Evolutionary conservation across 257 asterid genomes (phyloP), one percentile per base, ranked within the genome.

Genomic region (Marsdenia floribunda): DNA sequence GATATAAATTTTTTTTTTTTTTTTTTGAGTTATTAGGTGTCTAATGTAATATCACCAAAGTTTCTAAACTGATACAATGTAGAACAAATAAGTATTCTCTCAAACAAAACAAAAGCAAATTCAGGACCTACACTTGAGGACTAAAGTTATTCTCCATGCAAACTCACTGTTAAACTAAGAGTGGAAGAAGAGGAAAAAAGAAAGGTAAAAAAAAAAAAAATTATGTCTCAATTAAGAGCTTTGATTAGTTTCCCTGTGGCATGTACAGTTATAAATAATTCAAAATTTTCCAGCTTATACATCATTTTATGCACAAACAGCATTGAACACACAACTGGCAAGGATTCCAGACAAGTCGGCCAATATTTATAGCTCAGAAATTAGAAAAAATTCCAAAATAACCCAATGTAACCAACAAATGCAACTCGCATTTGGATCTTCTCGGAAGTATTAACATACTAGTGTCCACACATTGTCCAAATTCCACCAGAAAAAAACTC

Each of bases 381-480:
- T 13, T 5, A 12, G 37, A n/a, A 68, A 5, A 35, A 35, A 10
- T 21, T 12, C 52, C 14, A 29, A 74, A 38, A 69, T 35, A 77
- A 61, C 9, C 22, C 69, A 68, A 15, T 5, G 21, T 66, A 46
- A 40, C 35, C 61, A 58, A 12, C 52, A 60, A 54, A 49, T 57
- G 18, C 50, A 53, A 16, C 44, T 47, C 72, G 61, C 73, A 73
- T 78, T 78, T 66, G 55, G 67, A 70, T 19, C 65, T 33, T 38
- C 38, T 24, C 15, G 26, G 52, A 57, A 29, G 22, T 42, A 33
- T 9, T 67, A 46, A 60, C 24, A 65, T 42, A 44, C 70, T 52
- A 58, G 35, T n/a, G 58, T 66, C 77, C 61, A 65, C 29, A 79
- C 87, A 79, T 84, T 84, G 82, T 74, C 77, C 53, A 42, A 69